phyloP scores from a whole-genome alignment of 2,329 filamentous ascomycete genomes.

The Cladosporium sp. region DNA sequence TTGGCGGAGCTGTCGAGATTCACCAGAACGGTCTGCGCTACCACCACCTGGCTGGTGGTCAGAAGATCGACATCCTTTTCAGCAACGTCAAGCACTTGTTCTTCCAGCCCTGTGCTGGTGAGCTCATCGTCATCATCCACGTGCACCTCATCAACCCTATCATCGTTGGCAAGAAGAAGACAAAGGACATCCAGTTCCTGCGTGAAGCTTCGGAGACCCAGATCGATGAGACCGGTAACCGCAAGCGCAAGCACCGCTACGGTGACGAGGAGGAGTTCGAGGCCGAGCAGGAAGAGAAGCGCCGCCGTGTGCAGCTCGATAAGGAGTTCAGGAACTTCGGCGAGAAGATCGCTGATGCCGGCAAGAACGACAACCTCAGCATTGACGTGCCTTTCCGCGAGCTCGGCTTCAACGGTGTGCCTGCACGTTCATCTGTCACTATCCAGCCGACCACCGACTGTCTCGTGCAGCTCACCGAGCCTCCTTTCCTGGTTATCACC shows the following conservation, averaged over 20 bases:
- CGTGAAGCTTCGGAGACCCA: constrained; percentile 97
- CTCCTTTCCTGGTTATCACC: constrained; percentile 93
- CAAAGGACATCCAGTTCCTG: constrained; percentile 98
- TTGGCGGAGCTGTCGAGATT: constrained; percentile 93
- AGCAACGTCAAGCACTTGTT: constrained; percentile 98
- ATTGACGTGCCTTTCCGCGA: constrained; percentile 97
- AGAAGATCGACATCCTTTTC: constrained; percentile 91
- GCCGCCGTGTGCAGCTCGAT: constrained; percentile 87
- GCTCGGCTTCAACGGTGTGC: constrained; percentile 94
- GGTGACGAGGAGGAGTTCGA: constrained; percentile 99
- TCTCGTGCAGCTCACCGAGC: constrained; percentile 93
- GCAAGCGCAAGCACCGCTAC: constrained; percentile 95
- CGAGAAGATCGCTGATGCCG: constrained; percentile 95
- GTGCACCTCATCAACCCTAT: constrained; percentile 98
- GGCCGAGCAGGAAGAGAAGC: constrained; percentile 93
- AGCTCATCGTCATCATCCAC: constrained; percentile 96
- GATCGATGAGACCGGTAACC: constrained; percentile 97
- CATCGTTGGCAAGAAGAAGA: constrained; percentile 98
- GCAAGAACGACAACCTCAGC: constrained; percentile 84
- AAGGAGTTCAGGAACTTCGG: constrained; percentile 94
- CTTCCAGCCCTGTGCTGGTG: constrained; percentile 95
- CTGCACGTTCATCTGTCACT: constrained; percentile 91
- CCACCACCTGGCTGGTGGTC: constrained; percentile 74
- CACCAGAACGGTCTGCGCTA: constrained; percentile 99
- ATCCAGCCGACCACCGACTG: constrained; percentile 97